A percentile compares a stretch with the other conserved stretches of the same genome.
These are phyloP conservation scores for Thalassiosira delicatula DNA, from an alignment of 352 stramenopile genomes.

Conservation along the genomic window DNA sequence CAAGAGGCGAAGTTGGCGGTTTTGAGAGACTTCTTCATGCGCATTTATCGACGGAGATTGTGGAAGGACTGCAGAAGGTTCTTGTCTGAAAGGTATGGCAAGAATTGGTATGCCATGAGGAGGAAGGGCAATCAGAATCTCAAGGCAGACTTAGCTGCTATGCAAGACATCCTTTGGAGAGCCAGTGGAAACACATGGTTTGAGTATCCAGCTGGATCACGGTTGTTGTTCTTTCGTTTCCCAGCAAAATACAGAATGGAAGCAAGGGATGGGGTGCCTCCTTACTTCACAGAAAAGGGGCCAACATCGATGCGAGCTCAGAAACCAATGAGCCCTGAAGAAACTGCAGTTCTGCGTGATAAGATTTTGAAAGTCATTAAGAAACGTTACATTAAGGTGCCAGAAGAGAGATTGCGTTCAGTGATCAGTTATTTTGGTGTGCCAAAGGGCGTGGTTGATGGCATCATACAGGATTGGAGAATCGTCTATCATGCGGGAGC, in stretches of 20 bases:
- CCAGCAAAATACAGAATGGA: constrained; percentile 25
- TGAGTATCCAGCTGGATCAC: constrained; percentile 51
- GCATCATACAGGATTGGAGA: constrained; percentile 41
- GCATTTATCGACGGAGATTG: neutral
- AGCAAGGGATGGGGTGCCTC: constrained; percentile 48
- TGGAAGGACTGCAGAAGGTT: neutral
- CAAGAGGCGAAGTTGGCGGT: neutral
- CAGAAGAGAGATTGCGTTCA: constrained; percentile 31
- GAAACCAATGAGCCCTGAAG: neutral
- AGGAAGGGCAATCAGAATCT: neutral
- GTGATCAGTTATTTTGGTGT: constrained; percentile 68
- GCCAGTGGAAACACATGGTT: constrained; percentile 39
- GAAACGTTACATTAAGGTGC: constrained; percentile 32
- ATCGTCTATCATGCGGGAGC: constrained; percentile 74
- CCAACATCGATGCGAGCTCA: constrained; percentile 21
- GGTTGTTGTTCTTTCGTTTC: constrained; percentile 42
- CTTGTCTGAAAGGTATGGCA: neutral
- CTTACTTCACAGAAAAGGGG: constrained; percentile 24
- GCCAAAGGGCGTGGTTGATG: constrained; percentile 56
- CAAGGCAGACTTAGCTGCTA: constrained; percentile 21
- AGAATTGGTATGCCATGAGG: constrained; percentile 16
- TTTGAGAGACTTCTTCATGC: neutral
- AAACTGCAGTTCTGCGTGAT: constrained; percentile 9
- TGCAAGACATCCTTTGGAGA: constrained; percentile 18
- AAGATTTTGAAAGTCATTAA: constrained; percentile 51